Evolutionary conservation across 208 protist genomes (phyloP), one percentile per base, ranked within the genome.

Genomic region (Strigomonas culicis): DNA sequence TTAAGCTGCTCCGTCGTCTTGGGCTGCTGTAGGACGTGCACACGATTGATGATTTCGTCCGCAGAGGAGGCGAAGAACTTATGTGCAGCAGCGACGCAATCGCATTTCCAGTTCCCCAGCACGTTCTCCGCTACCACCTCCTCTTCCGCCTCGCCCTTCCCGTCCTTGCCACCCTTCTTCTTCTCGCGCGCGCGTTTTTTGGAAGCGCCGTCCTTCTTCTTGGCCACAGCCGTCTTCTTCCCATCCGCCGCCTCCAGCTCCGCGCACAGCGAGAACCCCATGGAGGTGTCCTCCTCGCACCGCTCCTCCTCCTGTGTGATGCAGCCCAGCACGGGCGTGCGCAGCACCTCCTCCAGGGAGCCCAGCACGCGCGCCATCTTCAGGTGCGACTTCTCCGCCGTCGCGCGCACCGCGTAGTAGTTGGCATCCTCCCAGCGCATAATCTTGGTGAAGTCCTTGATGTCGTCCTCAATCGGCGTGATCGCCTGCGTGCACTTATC

Each of bases 311-410:
- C 87, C 0, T 69, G 68, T 6, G 75, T 69, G 32, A 97, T 84
- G 27, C 74, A 65, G 2, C 61, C 39, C 21, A 90, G 74, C 1
- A 95, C 62, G 11, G 93, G 89, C 21, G 76, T 82, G 21, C 79
- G 74, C 28, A 96, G 79, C 32, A 79, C 87, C 13, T 86, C 86
- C 56, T 94, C 84, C 19, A 94, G 70, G 59, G 53, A 59, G 30
- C 83, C 76, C 21, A 93, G 73, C 44, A 83, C 79, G 34, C 91
- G 80, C n/a, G 87, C 87, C 94, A 95, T 80, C 82, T 95, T 88
- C 60, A 96, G 82, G 68, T 99, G 98, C n/a, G 97, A 95, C 82
- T 98, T 98, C 66, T 98, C 95, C 8, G 94, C 78, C 3, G 93
- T 92, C 15, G 90, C 84, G 56, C 96, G 97, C 6, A 99, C 82